Evolutionary conservation across 305 asterid genomes (phyloP).

Genomic region (Fraxinus baroniana): DNA sequence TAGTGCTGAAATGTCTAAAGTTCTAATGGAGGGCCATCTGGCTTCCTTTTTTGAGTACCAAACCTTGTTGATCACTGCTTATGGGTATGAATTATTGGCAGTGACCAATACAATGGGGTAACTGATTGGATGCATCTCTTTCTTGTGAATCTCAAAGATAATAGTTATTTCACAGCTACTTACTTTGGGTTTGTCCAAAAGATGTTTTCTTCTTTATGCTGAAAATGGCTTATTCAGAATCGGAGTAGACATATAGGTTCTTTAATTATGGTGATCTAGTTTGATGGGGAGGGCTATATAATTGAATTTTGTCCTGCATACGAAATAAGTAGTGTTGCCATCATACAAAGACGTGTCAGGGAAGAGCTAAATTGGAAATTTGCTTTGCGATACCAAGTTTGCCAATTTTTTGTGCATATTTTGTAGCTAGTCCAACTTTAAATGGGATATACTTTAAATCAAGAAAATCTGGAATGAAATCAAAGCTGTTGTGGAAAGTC

Average conservation of each 20-base stretch:
- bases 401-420: background rate
- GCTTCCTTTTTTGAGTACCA: background rate
- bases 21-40: slow-evolving; percentile 13
- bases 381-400: background rate
- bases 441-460: background rate
- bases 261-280: background rate
- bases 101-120: background rate
- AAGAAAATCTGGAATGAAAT: background rate
- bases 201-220: background rate
- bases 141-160: background rate
- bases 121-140: slow-evolving; percentile 1
- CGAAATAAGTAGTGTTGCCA: background rate
- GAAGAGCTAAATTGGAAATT: background rate
- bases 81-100: slow-evolving; percentile 18
- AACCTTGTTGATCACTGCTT: slow-evolving; percentile 12
- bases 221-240: background rate
- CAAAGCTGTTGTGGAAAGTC: background rate
- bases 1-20: background rate
- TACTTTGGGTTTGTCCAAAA: no score
- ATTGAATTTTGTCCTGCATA: background rate
- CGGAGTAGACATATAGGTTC: background rate
- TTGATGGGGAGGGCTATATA: background rate
- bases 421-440: background rate
- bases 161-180: background rate
- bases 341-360: background rate